Conservation (phyloP, 192 early-diverging fungal genomes). For the Thoreauomyces humboldtii region DNA sequence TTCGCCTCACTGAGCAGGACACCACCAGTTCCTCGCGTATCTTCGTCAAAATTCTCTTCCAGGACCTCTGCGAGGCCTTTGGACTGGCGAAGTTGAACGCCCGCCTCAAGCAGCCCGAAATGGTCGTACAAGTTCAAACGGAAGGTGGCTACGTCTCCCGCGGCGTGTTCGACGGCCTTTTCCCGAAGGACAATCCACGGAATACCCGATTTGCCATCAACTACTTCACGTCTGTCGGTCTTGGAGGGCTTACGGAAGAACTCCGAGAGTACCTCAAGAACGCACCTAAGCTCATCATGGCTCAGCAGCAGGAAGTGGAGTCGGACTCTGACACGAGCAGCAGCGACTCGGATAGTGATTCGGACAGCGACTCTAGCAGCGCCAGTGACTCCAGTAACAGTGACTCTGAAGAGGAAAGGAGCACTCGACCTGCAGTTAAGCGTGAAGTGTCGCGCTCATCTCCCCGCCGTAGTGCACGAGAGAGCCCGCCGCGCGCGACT, state of each 20-base stretch:
- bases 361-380: constrained; percentile 34
- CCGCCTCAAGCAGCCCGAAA: constrained; percentile 63
- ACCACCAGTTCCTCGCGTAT: constrained; percentile 96
- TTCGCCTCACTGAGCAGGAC: constrained; percentile 89
- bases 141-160: constrained; percentile 34
- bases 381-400: not conserved
- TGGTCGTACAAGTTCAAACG: constrained; percentile 51
- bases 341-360: constrained; percentile 28
- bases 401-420: not conserved
- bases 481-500: too few species aligned
- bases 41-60: constrained; percentile 93
- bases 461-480: too few species aligned
- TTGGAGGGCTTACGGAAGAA: constrained; percentile 90
- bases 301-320: constrained; percentile 51
- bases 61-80: constrained; percentile 79
- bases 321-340: constrained; percentile 12
- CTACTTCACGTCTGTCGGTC: constrained; percentile 91
- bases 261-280: constrained; percentile 82
- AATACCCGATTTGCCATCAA: constrained; percentile 96
- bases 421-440: not conserved
- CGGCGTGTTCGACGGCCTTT: constrained; percentile 83
- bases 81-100: constrained; percentile 76
- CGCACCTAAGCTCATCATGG: constrained; percentile 70
- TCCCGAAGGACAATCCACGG: constrained; percentile 84
- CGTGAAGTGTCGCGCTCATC: not conserved